Percentiles rank a stretch among this genome's conserved stretches.
These are phyloP conservation scores for Fusarium globosum DNA, from an alignment of 2,329 filamentous ascomycete genomes.

Conservation along the genomic window DNA sequence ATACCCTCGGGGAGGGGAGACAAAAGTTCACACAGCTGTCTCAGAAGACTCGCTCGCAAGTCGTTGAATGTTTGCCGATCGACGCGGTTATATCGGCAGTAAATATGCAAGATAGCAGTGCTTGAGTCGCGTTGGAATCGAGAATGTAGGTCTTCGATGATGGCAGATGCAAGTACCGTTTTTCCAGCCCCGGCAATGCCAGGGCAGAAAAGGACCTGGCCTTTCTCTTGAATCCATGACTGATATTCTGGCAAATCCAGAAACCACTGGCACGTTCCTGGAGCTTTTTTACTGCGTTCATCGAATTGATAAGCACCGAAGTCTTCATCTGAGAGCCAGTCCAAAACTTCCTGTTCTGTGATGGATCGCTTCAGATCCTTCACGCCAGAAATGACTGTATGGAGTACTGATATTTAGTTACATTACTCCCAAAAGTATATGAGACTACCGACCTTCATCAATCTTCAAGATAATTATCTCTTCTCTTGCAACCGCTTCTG, in stretches of 20 bases:
- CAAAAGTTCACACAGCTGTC: not conserved
- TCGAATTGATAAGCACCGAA: fast-evolving
- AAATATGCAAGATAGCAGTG: fast-evolving
- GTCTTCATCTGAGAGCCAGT: not conserved
- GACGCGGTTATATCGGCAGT: fast-evolving
- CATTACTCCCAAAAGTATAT: fast-evolving
- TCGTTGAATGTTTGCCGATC: fast-evolving
- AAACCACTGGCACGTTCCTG: fast-evolving
- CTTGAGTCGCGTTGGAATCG: fast-evolving
- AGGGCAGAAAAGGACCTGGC: fast-evolving
- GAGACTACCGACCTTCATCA: fast-evolving
- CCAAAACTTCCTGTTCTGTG: fast-evolving
- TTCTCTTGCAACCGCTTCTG: fast-evolving
- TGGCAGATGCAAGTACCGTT: fast-evolving
- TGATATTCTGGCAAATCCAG: not conserved
- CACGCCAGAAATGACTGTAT: not conserved
- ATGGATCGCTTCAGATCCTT: fast-evolving
- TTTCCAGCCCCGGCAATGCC: not conserved
- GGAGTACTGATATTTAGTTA: too few species aligned
- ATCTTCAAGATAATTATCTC: fast-evolving
- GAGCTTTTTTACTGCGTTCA: fast-evolving
- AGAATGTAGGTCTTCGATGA: not conserved
- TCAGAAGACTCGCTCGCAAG: fast-evolving
- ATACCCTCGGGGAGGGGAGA: fast-evolving
- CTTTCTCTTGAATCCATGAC: fast-evolving